Base-by-base conservation (phyloP, 2,329 filamentous ascomycete species). In the Daldinia eschscholtzii region DNA sequence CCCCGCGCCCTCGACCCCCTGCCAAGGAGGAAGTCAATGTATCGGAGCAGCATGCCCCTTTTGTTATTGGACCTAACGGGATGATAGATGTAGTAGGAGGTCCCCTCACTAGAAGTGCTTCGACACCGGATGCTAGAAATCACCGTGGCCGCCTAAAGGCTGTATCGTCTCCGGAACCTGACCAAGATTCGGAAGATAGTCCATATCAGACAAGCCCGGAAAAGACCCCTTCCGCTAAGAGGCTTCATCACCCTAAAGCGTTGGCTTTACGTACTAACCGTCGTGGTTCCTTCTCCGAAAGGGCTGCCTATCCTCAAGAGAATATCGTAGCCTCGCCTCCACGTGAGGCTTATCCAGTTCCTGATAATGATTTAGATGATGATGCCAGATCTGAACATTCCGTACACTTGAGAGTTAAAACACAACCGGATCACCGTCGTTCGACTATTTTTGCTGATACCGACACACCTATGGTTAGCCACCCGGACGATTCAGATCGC, bases 391-490 rank as follows among this genome's bases (percentile, higher is more conserved):
- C 69, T 55, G 68, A 69, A 30, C 64, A 59, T 6, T 70, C 65
- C 6, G 55, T 59, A 12, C 68, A 66, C 39, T 33, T 74, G 42
- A 70, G 68, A 71, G 61, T 72, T 35, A 74, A 74, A 30, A 70
- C 70, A 39, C 70, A 63, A 23, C 58, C 71, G 15, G 73, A 74
- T 23, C 57, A 68, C 56, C 75, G 69, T 52, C 74, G 76, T 37
- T 74, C 76, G 30, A 77, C 75, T 28, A 70, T 76, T 30, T 77
- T 79, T 64, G 75, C 75, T 56, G 75, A 78, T 41, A 73, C 76
- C 37, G 75, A 78, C 46, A 75, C 74, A 10, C 73, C 76, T 33
- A 64, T 76, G 66, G 70, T 64, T 59, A 77, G 74, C 61, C 74
- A 76, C 53, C 72, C 61, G 42, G 73, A 70, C 42, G 77, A 76